Evolutionary conservation across 2,329 filamentous ascomycete species (phyloP), one percentile per base, ranked within the genome.

Genomic region (Colletotrichum viniferum): DNA sequence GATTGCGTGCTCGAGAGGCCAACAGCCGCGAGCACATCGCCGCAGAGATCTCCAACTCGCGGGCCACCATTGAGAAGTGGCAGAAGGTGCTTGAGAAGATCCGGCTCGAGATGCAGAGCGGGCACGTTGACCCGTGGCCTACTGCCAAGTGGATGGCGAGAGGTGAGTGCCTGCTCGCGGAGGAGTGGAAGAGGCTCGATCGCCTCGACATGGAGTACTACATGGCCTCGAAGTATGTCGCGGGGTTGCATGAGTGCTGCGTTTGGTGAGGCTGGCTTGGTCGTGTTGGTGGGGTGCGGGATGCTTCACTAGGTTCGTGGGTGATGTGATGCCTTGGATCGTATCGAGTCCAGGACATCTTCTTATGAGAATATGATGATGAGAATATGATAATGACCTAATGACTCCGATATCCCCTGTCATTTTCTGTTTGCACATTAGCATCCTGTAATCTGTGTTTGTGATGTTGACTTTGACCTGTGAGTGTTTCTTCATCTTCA

Each of bases 91-190:
- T 48, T 5, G 18, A 12, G 38, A 48, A 48, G 38, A 48, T 48
- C 18, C 38, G 18, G 38, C 5, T n/a, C 18, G 38, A n/a, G 38
- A n/a, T 48, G 38, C 18, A 2, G 1, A 48, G 38, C 38, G 38
- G 18, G 1, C 2, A 4, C 0, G 38, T n/a, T 1, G 18, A 48
- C 1, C 38, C 5, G 18, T 0, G 18, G 38, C 16, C 18, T 10
- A 1, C 38, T 48, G 9, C 5, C 38, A 3, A 1, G 18, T 3
- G 38, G 38, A 48, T 3, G 38, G 38, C 2, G 18, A 48, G 38
- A 48, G 38, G 18, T 9, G 18, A 48, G 5, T n/a, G 38, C 18
- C 18, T 48, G 38, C 38, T 48, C 38, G 38, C 38, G 38, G 18
- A 48, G 38, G 38, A 48, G 3, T 48, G 38, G 18, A 48, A n/a